phyloP scores from a whole-genome alignment of 371 early-diverging fungal genomes.

The Batrachochytrium dendrobatidis region DNA sequence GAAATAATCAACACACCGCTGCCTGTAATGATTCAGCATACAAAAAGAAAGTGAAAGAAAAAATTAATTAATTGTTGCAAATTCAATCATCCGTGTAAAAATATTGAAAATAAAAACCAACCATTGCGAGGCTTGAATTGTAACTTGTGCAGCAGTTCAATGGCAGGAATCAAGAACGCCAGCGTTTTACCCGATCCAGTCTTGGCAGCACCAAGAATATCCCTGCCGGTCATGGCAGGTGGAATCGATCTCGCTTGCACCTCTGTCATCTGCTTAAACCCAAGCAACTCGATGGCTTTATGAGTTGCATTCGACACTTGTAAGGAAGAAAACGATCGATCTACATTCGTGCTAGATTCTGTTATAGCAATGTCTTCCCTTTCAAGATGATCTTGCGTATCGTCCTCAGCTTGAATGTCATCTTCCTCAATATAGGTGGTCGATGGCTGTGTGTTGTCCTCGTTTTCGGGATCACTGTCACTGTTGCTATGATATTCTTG shows the following conservation, averaged over 20 bases:
- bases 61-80: too few relatives aligned
- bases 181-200: constrained; percentile 99
- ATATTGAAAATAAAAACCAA: background rate
- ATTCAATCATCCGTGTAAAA: background rate
- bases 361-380: too few relatives aligned
- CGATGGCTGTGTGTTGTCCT: too few relatives aligned
- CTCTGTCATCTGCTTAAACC: constrained; percentile 93
- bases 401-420: background rate
- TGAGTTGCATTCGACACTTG: constrained; percentile 37
- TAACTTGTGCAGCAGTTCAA: constrained; percentile 78
- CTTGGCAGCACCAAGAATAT: constrained; percentile 98
- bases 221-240: constrained; percentile 89
- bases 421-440: too few relatives aligned
- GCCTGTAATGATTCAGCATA: constrained; percentile 18
- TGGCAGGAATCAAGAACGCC: constrained; percentile 94
- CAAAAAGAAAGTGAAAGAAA: constrained; percentile 3
- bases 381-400: background rate
- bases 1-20: constrained; percentile 95
- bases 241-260: constrained; percentile 96
- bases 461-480: background rate
- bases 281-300: constrained; percentile 86
- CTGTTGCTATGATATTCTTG: background rate
- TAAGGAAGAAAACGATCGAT: constrained; percentile 17
- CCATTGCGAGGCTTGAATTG: constrained; percentile 92
- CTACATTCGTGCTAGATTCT: background rate